These are phyloP conservation scores for Atkinsonella texensis DNA, from an alignment of 2,329 filamentous ascomycete genomes.

Conservation along the genomic window DNA sequence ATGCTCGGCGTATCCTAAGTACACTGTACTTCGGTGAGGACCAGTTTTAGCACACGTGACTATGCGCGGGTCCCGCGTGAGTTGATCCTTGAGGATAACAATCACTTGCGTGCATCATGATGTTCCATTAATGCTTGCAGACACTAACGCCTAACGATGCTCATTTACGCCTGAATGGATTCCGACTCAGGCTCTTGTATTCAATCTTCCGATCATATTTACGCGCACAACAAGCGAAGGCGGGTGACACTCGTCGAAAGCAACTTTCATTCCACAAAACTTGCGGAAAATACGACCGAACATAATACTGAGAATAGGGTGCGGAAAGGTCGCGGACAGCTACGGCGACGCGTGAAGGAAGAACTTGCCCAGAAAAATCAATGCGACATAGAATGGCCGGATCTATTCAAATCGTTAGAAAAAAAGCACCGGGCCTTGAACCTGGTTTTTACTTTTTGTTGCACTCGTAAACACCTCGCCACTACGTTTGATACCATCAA, in stretches of 20 bases:
- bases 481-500: slow-evolving; percentile 88
- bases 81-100: not conserved
- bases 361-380: not conserved
- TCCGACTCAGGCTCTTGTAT: not conserved
- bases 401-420: slow-evolving; percentile 58
- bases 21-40: not conserved
- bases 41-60: not conserved
- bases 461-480: slow-evolving; percentile 78
- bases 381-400: slow-evolving; percentile 51
- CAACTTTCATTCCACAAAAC: not conserved
- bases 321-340: not conserved
- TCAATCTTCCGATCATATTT: not conserved
- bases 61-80: not conserved
- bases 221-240: slow-evolving; percentile 1
- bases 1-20: too few species aligned
- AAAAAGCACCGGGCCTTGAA: slow-evolving; percentile 78
- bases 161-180: not conserved
- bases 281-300: not conserved
- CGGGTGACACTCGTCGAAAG: not conserved
- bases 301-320: too few species aligned
- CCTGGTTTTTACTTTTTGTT: slow-evolving; percentile 89
- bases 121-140: too few species aligned
- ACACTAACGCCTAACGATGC: not conserved
- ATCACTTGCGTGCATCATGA: too few species aligned
- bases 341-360: not conserved